Percentiles rank a stretch among this genome's conserved stretches.
phyloP scores from a whole-genome alignment of 2,329 filamentous ascomycete species.

The Penicillium janthinellum region DNA sequence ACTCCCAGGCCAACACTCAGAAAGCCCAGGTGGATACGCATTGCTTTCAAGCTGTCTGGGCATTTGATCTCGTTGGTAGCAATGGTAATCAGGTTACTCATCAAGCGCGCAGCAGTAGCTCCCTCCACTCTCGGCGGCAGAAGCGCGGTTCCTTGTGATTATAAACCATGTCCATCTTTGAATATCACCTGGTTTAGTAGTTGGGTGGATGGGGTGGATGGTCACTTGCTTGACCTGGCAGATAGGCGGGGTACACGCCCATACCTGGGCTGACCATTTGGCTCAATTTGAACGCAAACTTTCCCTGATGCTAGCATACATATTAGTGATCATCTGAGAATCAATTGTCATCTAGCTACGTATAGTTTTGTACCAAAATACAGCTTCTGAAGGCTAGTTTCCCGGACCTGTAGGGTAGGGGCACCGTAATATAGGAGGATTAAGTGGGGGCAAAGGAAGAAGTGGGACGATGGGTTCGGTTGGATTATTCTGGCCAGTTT shows the following conservation, averaged over 20 bases:
- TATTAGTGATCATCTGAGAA: no score
- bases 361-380: no score
- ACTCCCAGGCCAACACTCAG: constrained; percentile 17
- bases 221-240: not conserved
- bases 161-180: not conserved
- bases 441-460: no score
- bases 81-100: not conserved
- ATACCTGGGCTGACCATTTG: not conserved
- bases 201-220: not conserved
- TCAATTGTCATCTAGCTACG: no score
- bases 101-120: not conserved
- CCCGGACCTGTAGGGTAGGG: no score
- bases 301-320: not conserved
- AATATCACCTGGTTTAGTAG: not conserved
- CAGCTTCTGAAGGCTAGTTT: no score
- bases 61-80: constrained; percentile 8
- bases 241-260: not conserved
- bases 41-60: constrained; percentile 16
- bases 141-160: not conserved
- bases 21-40: constrained; percentile 18
- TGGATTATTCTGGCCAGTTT: no score
- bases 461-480: no score
- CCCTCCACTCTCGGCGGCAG: not conserved
- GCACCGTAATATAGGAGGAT: no score
- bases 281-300: not conserved